Base-by-base conservation (phyloP, 2,329 filamentous ascomycete species). In the Aspergillus sp. region DNA sequence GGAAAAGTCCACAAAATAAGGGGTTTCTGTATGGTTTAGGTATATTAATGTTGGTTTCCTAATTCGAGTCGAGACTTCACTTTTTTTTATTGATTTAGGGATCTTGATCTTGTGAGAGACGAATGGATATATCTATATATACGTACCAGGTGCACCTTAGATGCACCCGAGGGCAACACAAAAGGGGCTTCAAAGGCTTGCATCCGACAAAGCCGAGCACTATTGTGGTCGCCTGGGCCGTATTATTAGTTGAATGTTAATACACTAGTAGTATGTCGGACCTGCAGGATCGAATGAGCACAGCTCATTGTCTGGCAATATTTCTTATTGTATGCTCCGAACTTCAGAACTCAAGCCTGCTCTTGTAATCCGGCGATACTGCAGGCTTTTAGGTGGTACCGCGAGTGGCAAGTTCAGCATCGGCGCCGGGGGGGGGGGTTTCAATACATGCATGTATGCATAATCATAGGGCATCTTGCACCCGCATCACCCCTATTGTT, bases 21-120 rank as follows among this genome's bases (percentile, higher is more conserved):
- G 47, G 44, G 35, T 39, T 31, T 31, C 33, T 61, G 53, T 59
- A 56, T 56, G 56, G 52, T 52, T 31, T 33, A 31, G 37, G 45
- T 51, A 44, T 41, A 37, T 25, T 41, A 27, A 37, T 21, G 54
- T 56, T 59, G 41, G 47, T 8, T 58, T 49, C 48, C 33, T 37
- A 37, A 27, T 40, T 44, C 19, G 15, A 23, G 23, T 27, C 37
- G 25, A 17, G 47, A 17, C 23, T 40, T 49, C 43, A 14, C 23
- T 25, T 9, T 51, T 44, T 44, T 44, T 44, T 27, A 7, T 51
- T 11, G 37, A 51, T 40, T 49, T 41, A 48, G 31, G 31, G 21
- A 37, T 48, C n/a, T 19, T 35, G 21, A 37, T 48, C n/a, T 19
- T 35, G 45, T 21, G n/a, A 35, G 51, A 44, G 35, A 8, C 25